phyloP scores from a whole-genome alignment of 106 monocot genomes.

The Agapanthus africanus region DNA sequence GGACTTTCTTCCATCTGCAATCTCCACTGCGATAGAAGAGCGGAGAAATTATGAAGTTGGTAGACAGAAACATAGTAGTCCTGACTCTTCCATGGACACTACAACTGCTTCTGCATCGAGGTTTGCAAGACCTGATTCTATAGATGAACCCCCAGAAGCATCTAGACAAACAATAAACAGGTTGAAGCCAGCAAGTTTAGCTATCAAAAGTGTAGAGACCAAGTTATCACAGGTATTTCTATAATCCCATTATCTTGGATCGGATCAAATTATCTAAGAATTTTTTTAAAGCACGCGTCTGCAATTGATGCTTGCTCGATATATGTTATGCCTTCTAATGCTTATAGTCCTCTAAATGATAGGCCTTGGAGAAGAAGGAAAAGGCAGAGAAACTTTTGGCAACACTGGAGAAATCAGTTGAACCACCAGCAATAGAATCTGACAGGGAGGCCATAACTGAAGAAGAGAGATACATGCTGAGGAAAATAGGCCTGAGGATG shows the following conservation, averaged over 20 bases:
- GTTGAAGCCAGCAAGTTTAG: slow-evolving; percentile 12
- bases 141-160: slow-evolving; percentile 7
- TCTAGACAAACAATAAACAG: slow-evolving; percentile 12
- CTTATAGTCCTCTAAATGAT: slow-evolving; percentile 3
- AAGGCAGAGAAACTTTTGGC: slow-evolving; percentile 68
- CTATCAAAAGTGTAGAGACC: slow-evolving; percentile 30
- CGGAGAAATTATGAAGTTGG: slow-evolving; percentile 45
- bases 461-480: slow-evolving; percentile 96
- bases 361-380: slow-evolving; percentile 67
- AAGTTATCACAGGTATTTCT: slow-evolving; percentile 44
- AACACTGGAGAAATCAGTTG: slow-evolving; percentile 41
- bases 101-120: neutral
- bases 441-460: slow-evolving; percentile 79
- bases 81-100: slow-evolving; percentile 2
- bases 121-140: slow-evolving; percentile 8
- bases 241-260: neutral
- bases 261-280: neutral
- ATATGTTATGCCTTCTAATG: too few species aligned
- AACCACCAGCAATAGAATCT: slow-evolving; percentile 28
- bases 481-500: slow-evolving; percentile 89
- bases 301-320: neutral
- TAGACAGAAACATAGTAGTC: slow-evolving; percentile 17
- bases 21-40: slow-evolving; percentile 82
- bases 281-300: neutral
- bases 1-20: slow-evolving; percentile 85